phyloP scores from a whole-genome alignment of 805 yeast species.

The Ogataea polymorpha region DNA sequence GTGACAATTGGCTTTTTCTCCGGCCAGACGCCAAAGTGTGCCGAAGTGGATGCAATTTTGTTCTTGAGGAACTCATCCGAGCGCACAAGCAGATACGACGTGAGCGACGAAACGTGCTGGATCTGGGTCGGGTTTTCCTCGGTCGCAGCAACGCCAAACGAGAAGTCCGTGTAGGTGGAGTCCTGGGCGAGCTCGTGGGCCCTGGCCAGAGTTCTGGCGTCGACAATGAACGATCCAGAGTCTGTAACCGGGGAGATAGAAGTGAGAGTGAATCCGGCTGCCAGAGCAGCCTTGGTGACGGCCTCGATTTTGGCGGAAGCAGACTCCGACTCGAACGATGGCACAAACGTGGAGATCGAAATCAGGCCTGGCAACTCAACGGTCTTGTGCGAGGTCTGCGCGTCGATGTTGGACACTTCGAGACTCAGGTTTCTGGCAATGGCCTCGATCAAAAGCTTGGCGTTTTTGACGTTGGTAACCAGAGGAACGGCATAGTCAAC shows the following conservation, averaged over 20 bases:
- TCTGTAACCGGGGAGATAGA: constrained; percentile 73
- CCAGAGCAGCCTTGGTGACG: constrained; percentile 66
- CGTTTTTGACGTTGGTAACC: constrained; percentile 96
- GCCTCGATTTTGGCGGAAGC: constrained; percentile 59
- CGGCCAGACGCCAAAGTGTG: constrained; percentile 85
- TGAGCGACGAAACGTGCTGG: constrained; percentile 57
- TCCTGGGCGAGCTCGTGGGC: constrained; percentile 55
- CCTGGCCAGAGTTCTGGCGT: constrained; percentile 59
- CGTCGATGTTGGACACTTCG: constrained; percentile 73
- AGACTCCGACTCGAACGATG: constrained; percentile 49
- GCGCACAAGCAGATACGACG: constrained; percentile 80
- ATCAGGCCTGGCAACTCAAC: constrained; percentile 83
- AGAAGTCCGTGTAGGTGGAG: constrained; percentile 75
- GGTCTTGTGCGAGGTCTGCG: constrained; percentile 87
- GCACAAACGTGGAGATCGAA: constrained; percentile 75
- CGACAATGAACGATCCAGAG: constrained; percentile 61
- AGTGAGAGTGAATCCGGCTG: constrained; percentile 85
- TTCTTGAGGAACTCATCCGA: constrained; percentile 66
- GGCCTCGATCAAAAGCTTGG: constrained; percentile 95
- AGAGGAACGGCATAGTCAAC: constrained; percentile 97
- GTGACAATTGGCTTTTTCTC: constrained; percentile 78
- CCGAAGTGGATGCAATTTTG: constrained; percentile 74
- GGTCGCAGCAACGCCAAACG: constrained; percentile 80
- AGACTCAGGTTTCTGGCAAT: constrained; percentile 65
- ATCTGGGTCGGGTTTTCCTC: constrained; percentile 62